Base-by-base conservation (phyloP, 352 stramenopile species). In the Globisporangium nodosum region DNA sequence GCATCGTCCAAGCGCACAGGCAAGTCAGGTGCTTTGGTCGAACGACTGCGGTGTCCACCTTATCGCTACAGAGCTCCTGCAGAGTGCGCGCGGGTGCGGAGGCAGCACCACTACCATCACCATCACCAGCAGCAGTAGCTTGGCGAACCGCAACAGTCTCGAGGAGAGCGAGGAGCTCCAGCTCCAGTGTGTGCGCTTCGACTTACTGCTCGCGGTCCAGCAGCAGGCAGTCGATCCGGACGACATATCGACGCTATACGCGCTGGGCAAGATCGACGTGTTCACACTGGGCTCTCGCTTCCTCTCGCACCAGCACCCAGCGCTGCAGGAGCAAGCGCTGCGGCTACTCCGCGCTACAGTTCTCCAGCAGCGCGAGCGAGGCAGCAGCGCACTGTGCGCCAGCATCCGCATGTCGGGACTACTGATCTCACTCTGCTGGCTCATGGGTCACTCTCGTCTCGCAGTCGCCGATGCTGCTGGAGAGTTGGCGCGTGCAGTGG, bases 381-480 rank as follows among this genome's bases (percentile, higher is more conserved):
- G 16, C 42, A 47, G 42, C 18, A 21, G 42, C 15, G 42, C 42
- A 9, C 42, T 58, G 18, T 64, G 51, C 31, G 31, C 24, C 21
- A 50, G 21, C 9, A 52, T 58, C 4, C 51, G 51, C 16, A 24
- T 54, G 2, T 64, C 58, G 0, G 58, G 58, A 9, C 42, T 54
- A 30, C 40, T 59, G 16, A 64, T 64, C 15, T 35, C 58, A 18
- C n/a, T 64, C 24, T 58, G 42, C 24, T 64, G 58, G 58, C 33
- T 64, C 33, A 43, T 58, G 51, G 58, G 51, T 0, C 58, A 64
- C 56, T 47, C 51, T 1, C 50, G 24, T 3, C 12, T 4, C 24
- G 11, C 15, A 20, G 51, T 58, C 27, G 58, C 51, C 2, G 7
- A 18, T 5, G 58, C 51, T 21, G 58, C 58, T n/a, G 40, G 11